phyloP scores from a whole-genome alignment of 1,139 yeast genomes.

The Pneumocystis carinii region DNA sequence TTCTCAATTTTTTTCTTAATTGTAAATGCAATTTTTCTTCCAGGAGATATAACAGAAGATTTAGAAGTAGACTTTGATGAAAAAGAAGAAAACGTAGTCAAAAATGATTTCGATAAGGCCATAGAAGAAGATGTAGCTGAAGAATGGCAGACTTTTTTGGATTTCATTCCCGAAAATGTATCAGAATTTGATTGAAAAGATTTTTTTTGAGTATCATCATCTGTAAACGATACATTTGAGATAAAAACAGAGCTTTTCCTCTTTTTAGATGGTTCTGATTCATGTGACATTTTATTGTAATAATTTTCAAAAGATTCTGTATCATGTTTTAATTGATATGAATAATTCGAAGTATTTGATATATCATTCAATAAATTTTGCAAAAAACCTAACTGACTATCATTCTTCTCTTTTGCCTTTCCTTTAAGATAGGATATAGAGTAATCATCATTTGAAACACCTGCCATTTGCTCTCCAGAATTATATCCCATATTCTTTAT shows the following conservation, averaged over 20 bases:
- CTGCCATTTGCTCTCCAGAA: background rate
- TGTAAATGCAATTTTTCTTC: background rate
- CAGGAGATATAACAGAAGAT: background rate
- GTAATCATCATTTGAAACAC: background rate
- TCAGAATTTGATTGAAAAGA: background rate
- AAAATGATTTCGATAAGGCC: background rate
- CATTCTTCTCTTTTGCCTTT: background rate
- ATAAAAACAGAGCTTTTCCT: background rate
- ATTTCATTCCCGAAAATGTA: background rate
- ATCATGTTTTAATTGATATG: background rate
- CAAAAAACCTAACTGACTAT: background rate
- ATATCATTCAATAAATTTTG: background rate
- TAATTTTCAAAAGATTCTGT: background rate
- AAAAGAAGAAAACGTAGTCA: background rate
- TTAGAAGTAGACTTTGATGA: background rate
- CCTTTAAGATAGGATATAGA: background rate
- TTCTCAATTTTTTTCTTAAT: background rate
- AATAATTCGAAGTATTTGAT: background rate
- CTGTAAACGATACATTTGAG: background rate
- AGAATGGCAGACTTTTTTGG: background rate
- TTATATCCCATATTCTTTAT: background rate
- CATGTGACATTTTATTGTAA: background rate
- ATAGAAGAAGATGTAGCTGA: background rate
- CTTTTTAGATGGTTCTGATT: background rate
- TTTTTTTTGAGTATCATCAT: background rate